Percentiles rank a stretch among this genome's conserved stretches.
These are phyloP conservation scores for Excoecaria agallocha DNA, from an alignment of 345 rosid genomes.

Conservation along the genomic window DNA sequence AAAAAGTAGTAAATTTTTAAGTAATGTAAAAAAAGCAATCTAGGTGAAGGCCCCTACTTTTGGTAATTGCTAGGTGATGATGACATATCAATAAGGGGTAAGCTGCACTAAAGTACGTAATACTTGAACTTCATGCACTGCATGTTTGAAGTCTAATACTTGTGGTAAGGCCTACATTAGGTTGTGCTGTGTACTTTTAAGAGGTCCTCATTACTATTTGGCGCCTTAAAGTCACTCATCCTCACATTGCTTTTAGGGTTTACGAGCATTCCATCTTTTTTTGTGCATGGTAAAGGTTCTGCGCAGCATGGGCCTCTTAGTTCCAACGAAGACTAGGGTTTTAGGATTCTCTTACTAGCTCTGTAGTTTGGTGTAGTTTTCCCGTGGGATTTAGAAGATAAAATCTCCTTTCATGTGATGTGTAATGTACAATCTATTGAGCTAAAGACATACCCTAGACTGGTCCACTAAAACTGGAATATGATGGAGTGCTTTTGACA, in stretches of 20 bases:
- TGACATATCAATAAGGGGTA: neutral
- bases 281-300: neutral
- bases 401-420: neutral
- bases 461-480: neutral
- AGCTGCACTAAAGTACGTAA: neutral
- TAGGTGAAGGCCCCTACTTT: neutral
- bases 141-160: neutral
- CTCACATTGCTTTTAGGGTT: neutral
- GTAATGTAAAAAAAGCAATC: too few relatives aligned
- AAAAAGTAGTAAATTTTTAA: neutral
- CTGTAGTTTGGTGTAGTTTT: neutral
- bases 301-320: neutral
- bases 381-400: neutral
- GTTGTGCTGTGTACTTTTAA: neutral
- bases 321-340: neutral
- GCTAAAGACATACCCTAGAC: neutral
- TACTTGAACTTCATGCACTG: neutral
- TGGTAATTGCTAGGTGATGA: neutral
- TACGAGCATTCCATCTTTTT: neutral
- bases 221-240: neutral
- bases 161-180: neutral
- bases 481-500: neutral
- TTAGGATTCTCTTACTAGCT: neutral
- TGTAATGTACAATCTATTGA: neutral
- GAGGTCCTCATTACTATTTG: neutral